Conservation (phyloP, 352 stramenopile species). For the Pythium folliculosum region DNA sequence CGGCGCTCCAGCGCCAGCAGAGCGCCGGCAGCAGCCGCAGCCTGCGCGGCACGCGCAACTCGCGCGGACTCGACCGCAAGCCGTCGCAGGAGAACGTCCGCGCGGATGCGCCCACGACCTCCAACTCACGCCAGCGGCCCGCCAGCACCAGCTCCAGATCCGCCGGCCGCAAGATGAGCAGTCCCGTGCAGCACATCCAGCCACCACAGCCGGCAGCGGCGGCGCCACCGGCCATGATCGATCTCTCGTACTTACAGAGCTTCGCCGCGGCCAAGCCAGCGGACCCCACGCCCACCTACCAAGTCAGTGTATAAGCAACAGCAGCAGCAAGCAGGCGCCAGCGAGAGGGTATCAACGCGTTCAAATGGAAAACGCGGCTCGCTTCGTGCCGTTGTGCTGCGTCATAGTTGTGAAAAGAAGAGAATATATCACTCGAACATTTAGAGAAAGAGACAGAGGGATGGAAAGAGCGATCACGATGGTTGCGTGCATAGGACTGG, state of each 20-base stretch:
- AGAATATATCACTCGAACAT: neutral
- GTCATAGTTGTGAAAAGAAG: neutral
- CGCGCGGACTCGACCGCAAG: constrained; percentile 1
- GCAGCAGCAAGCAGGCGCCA: neutral
- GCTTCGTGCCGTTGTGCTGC: neutral
- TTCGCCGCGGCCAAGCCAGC: constrained; percentile 17
- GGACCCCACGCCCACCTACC: neutral
- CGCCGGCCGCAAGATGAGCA: neutral
- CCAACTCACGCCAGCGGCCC: neutral
- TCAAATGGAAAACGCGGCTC: neutral
- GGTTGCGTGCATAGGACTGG: too few species aligned
- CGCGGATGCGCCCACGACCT: neutral
- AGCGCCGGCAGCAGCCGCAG: neutral
- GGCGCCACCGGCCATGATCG: constrained; percentile 7
- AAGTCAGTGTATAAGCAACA: constrained; percentile 10
- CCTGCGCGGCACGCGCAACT: neutral
- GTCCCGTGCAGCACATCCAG: neutral
- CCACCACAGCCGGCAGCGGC: neutral
- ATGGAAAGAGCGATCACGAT: neutral
- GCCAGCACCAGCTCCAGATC: constrained; percentile 5
- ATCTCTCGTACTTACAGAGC: constrained; percentile 28
- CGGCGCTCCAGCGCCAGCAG: neutral
- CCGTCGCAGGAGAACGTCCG: neutral
- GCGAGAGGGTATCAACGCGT: neutral
- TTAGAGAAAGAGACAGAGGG: neutral